Percentiles rank a stretch among this genome's conserved stretches.
Evolutionary conservation across 495 filamentous ascomycete genomes (phyloP).

Genomic region (Opeltia flavorubescens): DNA sequence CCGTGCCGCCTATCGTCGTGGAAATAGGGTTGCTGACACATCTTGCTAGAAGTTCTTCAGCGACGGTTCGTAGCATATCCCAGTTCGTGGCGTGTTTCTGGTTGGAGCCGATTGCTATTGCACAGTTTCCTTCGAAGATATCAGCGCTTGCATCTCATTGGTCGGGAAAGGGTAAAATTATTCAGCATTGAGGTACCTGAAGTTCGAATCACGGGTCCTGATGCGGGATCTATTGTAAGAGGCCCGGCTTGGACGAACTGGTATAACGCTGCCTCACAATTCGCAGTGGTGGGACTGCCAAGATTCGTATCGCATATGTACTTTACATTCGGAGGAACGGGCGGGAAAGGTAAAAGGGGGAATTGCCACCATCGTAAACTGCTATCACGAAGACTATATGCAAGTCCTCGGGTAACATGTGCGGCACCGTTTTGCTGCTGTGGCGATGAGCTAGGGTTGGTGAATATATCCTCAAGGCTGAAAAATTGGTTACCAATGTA

Average conservation of each 20-base stretch:
- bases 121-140: neutral
- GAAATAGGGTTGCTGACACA: neutral
- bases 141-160: neutral
- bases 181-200: neutral
- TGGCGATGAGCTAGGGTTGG: no score
- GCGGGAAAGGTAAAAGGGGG: neutral
- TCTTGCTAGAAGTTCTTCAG: neutral
- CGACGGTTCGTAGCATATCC: constrained; percentile 3
- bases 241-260: neutral
- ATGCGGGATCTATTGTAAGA: neutral
- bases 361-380: constrained; percentile 1
- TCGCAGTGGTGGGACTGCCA: constrained; percentile 1
- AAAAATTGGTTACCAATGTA: no score
- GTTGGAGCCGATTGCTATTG: constrained; percentile 3
- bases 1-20: neutral
- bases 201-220: neutral
- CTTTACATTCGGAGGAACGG: neutral
- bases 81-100: neutral
- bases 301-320: neutral
- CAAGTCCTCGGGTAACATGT: no score
- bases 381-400: no score
- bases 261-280: constrained; percentile 1
- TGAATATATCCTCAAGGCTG: no score
- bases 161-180: no score
- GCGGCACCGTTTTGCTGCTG: no score